Evolutionary conservation across 1,139 yeast genomes (phyloP).

Genomic region (Diutina siamensis): DNA sequence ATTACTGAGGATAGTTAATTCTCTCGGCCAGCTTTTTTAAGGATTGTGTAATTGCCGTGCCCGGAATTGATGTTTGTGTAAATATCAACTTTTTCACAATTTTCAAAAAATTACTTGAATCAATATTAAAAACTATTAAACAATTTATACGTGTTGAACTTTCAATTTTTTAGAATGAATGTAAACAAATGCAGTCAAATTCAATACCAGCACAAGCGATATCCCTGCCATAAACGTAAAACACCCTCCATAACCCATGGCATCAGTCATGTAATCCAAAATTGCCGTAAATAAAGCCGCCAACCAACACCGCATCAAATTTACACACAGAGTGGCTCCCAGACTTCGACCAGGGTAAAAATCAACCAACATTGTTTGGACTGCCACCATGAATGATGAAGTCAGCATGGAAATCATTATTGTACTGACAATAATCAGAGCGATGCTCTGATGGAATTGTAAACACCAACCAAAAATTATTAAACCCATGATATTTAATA

Average conservation of each 20-base stretch:
- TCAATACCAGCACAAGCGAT: constrained; percentile 9
- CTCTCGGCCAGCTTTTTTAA: too few species aligned
- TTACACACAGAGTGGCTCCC: constrained; percentile 49
- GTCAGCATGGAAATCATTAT: constrained; percentile 43
- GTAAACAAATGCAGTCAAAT: background rate
- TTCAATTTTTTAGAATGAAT: background rate
- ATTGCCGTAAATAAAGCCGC: constrained; percentile 57
- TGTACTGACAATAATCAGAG: constrained; percentile 45
- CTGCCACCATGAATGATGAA: constrained; percentile 37
- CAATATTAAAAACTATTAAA: too few species aligned
- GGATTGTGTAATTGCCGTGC: too few species aligned
- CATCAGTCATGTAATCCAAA: constrained; percentile 37
- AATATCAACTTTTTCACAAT: background rate
- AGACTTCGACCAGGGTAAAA: constrained; percentile 49
- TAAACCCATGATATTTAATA: constrained; percentile 24
- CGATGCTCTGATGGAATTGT: constrained; percentile 32
- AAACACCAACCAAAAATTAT: constrained; percentile 66
- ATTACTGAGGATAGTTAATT: too few species aligned
- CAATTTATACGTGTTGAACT: too few species aligned
- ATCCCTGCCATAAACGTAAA: constrained; percentile 41
- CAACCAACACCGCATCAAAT: constrained; percentile 46
- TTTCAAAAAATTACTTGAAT: background rate
- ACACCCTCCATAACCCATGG: constrained; percentile 52
- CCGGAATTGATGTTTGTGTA: too few species aligned
- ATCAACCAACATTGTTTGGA: constrained; percentile 49